Evolutionary conservation across 1,284 basidiomycete species (phyloP).

Genomic region (Melampsora americana): DNA sequence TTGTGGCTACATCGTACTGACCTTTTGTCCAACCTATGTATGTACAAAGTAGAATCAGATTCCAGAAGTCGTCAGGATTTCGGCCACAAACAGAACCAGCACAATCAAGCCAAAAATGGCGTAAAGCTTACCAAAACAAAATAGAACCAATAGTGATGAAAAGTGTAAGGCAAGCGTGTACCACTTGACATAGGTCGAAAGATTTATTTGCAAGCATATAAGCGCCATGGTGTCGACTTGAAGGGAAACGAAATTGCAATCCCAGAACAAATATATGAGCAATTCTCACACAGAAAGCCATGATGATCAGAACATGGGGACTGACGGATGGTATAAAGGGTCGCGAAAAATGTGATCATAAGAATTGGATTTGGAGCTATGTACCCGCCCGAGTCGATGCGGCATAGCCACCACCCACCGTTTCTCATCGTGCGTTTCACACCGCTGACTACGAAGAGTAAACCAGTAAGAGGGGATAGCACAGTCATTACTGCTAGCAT

Average conservation of each 20-base stretch:
- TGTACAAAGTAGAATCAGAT: not conserved
- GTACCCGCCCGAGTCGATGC: not conserved
- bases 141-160: not conserved
- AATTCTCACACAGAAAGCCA: no score
- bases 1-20: not conserved
- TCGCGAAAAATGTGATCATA: not conserved
- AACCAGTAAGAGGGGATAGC: not conserved
- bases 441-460: not conserved
- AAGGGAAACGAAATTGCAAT: not conserved
- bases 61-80: no score
- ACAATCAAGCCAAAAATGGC: not conserved
- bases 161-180: not conserved
- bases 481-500: not conserved
- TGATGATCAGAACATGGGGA: not conserved
- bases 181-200: not conserved
- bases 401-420: not conserved
- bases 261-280: no score
- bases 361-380: not conserved
- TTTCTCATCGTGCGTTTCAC: not conserved
- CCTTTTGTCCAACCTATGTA: slow-evolving; percentile 3
- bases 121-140: not conserved
- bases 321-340: not conserved
- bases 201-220: not conserved
- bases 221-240: not conserved
- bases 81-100: no score